Evolutionary conservation across 1,284 basidiomycete genomes (phyloP), one percentile per base, ranked within the genome.

Genomic region (Ganoderma sp.): DNA sequence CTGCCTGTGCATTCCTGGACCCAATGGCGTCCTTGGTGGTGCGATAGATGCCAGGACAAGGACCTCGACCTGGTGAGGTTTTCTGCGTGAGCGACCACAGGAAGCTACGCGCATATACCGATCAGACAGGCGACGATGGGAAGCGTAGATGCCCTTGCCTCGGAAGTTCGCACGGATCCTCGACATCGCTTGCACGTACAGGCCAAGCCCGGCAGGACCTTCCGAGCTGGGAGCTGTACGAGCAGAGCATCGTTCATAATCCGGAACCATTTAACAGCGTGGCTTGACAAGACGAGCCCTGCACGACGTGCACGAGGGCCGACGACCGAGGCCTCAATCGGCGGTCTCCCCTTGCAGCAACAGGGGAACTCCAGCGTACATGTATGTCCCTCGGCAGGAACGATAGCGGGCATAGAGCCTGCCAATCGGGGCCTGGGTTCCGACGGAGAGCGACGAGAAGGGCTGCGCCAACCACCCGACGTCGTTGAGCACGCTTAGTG

Each of bases 1-100:
- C 10, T 80, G 22, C 10, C 9, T 22, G n/a, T 22, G 48, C 87
- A 9, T 80, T 22, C 22, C 9, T 22, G n/a, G 3, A 22, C n/a
- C 22, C 22, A 14, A 12, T 3, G 22, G 12, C n/a, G 12, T 50
- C 5, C 48, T 10, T 50, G 22, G 2, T 25, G 4, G 48, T 14
- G 48, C 48, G 22, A 50, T 50, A 22, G 48, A 14, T 3, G n/a
- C 43, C 43, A 19, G n/a, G 45, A 32, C 32, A 5, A 32, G 32
- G 5, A 32, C 32, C n/a, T 6, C n/a, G 17, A 22, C 19, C 8
- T n/a, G 15, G n/a, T 48, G 7, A 48, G 10, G n/a, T 9, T 10
- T 22, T 22, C n/a, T 22, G 19, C 45, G 22, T 25, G 22, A 50
- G n/a, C 48, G 48, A 50, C 48, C 19, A 50, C 48, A 50, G 12